A percentile compares a stretch with the other conserved stretches of the same genome.
phyloP scores from a whole-genome alignment of 192 early-diverging fungal genomes.

The Backusella psychrophila region DNA sequence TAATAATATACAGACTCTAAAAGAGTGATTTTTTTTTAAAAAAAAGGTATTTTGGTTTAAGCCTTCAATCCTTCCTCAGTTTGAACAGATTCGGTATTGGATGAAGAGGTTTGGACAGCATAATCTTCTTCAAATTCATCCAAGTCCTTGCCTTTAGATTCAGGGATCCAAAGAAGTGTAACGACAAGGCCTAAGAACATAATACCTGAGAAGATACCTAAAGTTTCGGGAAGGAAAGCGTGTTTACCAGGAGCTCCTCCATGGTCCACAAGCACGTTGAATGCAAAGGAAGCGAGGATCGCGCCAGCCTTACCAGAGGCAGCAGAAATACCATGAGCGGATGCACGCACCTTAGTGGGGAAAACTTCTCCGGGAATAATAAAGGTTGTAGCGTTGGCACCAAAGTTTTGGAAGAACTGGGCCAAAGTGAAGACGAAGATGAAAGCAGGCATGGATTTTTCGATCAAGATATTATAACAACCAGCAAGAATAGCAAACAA shows the following conservation, averaged over 20 bases:
- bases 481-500: conserved; percentile 69
- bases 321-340: conserved; percentile 80
- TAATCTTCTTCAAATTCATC: conserved; percentile 62
- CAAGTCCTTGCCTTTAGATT: conserved; percentile 69
- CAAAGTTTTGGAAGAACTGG: conserved; percentile 77
- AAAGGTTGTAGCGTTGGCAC: conserved; percentile 80
- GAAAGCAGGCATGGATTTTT: conserved; percentile 46
- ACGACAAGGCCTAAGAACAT: conserved; percentile 58
- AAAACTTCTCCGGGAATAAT: conserved; percentile 76
- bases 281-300: conserved; percentile 65
- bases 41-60: background rate
- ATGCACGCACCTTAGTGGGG: conserved; percentile 72
- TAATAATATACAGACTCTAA: background rate
- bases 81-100: background rate
- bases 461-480: conserved; percentile 57
- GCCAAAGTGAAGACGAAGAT: conserved; percentile 53
- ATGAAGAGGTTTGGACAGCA: background rate
- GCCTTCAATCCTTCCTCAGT: background rate
- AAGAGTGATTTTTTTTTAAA: background rate
- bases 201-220: conserved; percentile 55
- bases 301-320: conserved; percentile 74
- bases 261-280: conserved; percentile 50
- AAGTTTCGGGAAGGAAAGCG: conserved; percentile 48
- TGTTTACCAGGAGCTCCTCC: conserved; percentile 44
- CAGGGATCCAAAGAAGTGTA: conserved; percentile 64